Evolutionary conservation across 352 stramenopile genomes (phyloP), one percentile per base, ranked within the genome.

Genomic region (Phytophthora fragariaefolia): DNA sequence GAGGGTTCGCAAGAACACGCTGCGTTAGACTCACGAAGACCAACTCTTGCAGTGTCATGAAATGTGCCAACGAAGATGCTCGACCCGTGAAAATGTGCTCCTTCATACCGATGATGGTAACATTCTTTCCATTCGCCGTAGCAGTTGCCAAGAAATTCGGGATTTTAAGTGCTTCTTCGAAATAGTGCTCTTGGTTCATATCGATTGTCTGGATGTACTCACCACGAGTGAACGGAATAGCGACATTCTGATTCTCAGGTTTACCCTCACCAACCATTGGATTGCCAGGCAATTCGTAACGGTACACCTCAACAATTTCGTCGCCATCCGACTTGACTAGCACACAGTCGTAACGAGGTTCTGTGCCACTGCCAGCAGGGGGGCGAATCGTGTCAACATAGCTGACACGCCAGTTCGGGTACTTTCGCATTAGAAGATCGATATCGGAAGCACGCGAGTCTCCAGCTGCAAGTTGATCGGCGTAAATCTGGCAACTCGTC

Each of bases 391-490:
- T 94, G 47, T 97, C 87, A 9, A 97, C 85, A 64, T 97, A 97
- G 34, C 86, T 93, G 46, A 97, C 90, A 40, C 90, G 91, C 73
- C 87, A 93, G 73, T 98, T 98, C 22, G 96, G 97, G 79, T 98
- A 98, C 58, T 98, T 95, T 17, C 96, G 91, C 90, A 99, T 97
- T 2, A 99, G 82, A 23, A 98, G 74, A 53, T 99, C 97, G 64
- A 99, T 99, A 71, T 99, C 97, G 7, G 98, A 93, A 26, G 89
- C 87, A 18, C 85, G 83, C 1, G 74, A 74, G 50, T 96, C 87
- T 36, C 85, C 83, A 6, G 74, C 59, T 13, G 85, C 85, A 27
- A 93, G 76, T 52, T 95, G 86, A 49, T 96, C 81, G 9, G 85
- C 89, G 67, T 96, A 96, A 49, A 96, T 93, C 69, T 96, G 89